Evolutionary conservation across 2,329 filamentous ascomycete species (phyloP), one percentile per base, ranked within the genome.

Genomic region (Endocalyx cinctus): DNA sequence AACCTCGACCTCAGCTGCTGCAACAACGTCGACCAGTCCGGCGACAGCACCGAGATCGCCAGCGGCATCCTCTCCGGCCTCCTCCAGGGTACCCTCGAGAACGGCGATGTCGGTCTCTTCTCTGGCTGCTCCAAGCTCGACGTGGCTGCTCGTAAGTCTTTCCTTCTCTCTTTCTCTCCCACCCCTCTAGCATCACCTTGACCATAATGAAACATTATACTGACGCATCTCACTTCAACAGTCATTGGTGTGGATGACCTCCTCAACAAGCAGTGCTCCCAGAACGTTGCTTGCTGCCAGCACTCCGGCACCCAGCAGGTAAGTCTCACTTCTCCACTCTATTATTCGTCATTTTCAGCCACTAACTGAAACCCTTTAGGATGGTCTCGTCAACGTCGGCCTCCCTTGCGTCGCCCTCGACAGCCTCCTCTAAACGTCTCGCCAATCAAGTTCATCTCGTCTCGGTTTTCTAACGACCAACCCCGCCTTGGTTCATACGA

Each of bases 221-320:
- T 29, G 10, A 25, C 27, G 10, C 37, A 30, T 38, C 28, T 23
- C 10, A 6, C 12, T 7, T 2, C 3, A 11, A 2, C 13, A 51
- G 45, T 49, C 12, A 46, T 52, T 37, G 54, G 50, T 33, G 27
- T 55, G 1, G 20, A 32, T 16, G 53, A 56, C 35, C 19, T 55
- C 19, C 45, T 56, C 25, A 42, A 56, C 29, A 42, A 25, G 36
- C 46, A 52, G 39, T 57, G 53, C 52, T 51, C 48, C 44, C 52
- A 57, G 45, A 51, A 41, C 19, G 50, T 44, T 27, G 53, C 51
- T 35, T 57, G 51, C 49, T 57, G 54, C 49, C 53, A 57, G 47
- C 38, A 50, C 48, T 49, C 48, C 27, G 50, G 47, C 29, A 34
- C 37, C 35, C 20, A 34, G 6, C 47, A 52, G 41, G 52, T 54